Base-by-base conservation (phyloP, 129 eudicot species). In the Chrysanthemum seticuspe region DNA sequence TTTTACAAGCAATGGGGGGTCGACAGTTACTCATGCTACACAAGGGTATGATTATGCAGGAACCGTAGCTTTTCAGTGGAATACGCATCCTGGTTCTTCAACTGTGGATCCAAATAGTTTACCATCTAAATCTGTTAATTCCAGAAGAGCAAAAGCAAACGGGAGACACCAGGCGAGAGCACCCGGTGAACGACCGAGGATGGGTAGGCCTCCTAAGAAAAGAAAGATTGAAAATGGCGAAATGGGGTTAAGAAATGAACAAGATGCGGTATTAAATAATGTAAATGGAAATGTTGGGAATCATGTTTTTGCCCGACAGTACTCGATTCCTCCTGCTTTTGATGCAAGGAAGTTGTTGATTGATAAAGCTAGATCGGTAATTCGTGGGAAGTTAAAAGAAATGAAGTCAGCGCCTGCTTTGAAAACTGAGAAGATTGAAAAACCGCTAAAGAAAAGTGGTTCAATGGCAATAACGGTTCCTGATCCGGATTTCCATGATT, bases 401-500 rank as follows among this genome's bases (percentile, higher is more conserved):
- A 66, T 89, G 86, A 89, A 68, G 73, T 23, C 74, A 73, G 85
- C 84, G 65, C 16, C 89, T 29, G 77, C 65, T 44, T 74, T 54
- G 16, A 83, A 83, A 82, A 79, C 84, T 57, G 88, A 84, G 83
- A 89, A 82, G 78, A 79, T 67, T 11, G 81, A 50, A 68, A 90
- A 79, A 40, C 72, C 75, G 66, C 86, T 75, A 48, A 81, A 86
- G 82, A 87, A 83, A 79, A 55, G 70, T 65, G 82, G 63, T 21
- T 86, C 92, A 25, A 83, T 89, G 88, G 68, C 92, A 15, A 86
- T 93, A 81, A 83, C 86, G 19, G 98, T 93, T 54, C 98, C 98
- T 8, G 98, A 93, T 66, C 86, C 97, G 0, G 98, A 93, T 79
- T 93, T 93, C 73, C 98, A 93, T 78, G 97, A 93, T 86, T 93